phyloP scores from a whole-genome alignment of 225 moss, liverwort and hornwort genomes.

The Rhytidiadelphus loreus region DNA sequence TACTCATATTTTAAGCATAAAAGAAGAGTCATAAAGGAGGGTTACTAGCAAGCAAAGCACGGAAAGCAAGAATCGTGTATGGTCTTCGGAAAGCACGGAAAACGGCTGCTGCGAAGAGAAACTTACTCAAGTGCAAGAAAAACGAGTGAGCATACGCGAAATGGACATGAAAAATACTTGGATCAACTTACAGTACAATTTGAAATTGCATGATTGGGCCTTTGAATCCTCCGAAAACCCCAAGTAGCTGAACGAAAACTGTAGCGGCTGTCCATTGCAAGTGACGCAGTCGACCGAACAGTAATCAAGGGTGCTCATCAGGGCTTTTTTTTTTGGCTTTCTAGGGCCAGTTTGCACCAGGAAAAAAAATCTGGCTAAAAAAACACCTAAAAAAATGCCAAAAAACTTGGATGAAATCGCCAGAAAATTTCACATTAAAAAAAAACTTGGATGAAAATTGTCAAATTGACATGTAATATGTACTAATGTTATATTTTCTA shows the following conservation, averaged over 20 bases:
- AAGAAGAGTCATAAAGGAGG: not conserved
- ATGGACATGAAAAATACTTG: not conserved
- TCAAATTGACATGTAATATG: too few species aligned
- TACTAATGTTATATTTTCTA: too few species aligned
- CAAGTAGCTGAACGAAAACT: not conserved
- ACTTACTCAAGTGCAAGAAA: not conserved
- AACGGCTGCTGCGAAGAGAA: not conserved
- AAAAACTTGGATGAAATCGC: too few species aligned
- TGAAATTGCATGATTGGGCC: not conserved
- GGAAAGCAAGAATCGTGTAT: not conserved
- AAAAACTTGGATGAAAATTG: too few species aligned
- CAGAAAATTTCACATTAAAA: too few species aligned
- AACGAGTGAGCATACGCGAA: not conserved
- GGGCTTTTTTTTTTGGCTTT: too few species aligned
- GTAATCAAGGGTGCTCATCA: not conserved
- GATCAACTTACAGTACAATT: not conserved
- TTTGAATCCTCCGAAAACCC: not conserved
- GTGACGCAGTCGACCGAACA: not conserved
- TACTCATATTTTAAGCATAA: not conserved
- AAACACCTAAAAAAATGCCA: too few species aligned
- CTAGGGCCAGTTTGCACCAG: too few species aligned
- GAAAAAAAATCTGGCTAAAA: too few species aligned
- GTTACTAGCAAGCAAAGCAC: not conserved
- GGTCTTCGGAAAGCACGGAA: not conserved
- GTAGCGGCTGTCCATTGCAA: not conserved